phyloP scores from a whole-genome alignment of 2,329 filamentous ascomycete genomes.

The Penicillium sp. region DNA sequence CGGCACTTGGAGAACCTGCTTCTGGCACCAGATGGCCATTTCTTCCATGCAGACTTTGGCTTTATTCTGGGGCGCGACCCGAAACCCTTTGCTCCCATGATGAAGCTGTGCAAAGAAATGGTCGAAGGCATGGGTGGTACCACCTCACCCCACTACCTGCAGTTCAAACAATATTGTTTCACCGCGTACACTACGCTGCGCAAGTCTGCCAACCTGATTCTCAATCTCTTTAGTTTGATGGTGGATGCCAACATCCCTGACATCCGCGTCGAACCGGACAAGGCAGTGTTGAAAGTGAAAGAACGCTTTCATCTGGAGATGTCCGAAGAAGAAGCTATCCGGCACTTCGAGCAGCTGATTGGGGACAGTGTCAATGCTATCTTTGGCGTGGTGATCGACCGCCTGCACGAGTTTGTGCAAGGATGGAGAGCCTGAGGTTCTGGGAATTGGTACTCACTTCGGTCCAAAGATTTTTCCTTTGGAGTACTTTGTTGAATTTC shows the following conservation, averaged over 20 bases:
- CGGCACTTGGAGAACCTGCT: conserved; percentile 94
- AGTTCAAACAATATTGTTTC: conserved; percentile 95
- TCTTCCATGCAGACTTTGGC: conserved; percentile 98
- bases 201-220: conserved; percentile 83
- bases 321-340: conserved; percentile 85
- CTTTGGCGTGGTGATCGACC: conserved; percentile 91
- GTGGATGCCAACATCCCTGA: conserved; percentile 96
- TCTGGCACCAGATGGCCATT: conserved; percentile 82
- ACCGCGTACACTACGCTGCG: conserved; percentile 88
- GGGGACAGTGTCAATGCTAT: conserved; percentile 86
- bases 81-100: conserved; percentile 92
- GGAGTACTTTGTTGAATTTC: no score
- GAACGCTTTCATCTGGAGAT: conserved; percentile 91
- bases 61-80: conserved; percentile 96
- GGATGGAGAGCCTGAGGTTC: conserved; percentile 68
- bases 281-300: conserved; percentile 90
- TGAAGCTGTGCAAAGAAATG: conserved; percentile 98
- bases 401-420: conserved; percentile 90
- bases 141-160: conserved; percentile 73
- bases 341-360: conserved; percentile 83
- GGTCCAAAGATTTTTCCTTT: no score
- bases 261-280: conserved; percentile 86
- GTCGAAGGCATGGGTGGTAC: conserved; percentile 95
- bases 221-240: conserved; percentile 96
- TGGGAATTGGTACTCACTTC: neutral